Evolutionary conservation across 2,329 filamentous ascomycete genomes (phyloP).

Genomic region (Uncinocarpus reesii): DNA sequence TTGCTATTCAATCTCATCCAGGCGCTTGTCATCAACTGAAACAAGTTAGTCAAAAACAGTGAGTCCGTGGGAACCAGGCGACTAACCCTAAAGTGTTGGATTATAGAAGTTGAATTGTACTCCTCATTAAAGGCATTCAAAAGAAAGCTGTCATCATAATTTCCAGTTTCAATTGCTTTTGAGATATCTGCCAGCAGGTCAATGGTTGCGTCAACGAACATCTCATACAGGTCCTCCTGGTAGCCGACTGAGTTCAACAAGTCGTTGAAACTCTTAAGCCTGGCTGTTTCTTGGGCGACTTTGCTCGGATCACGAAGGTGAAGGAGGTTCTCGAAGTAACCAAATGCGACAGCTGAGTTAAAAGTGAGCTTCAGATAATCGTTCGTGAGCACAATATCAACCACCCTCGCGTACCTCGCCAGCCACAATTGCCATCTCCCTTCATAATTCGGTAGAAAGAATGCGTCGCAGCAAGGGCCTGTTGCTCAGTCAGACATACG

Average conservation of each 20-base stretch:
- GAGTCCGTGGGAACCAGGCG: not conserved
- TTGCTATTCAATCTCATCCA: slow-evolving; percentile 67
- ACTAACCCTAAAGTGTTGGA: slow-evolving; percentile 65
- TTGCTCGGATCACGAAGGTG: slow-evolving; percentile 53
- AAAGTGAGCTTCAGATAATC: slow-evolving; percentile 9
- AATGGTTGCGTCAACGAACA: slow-evolving; percentile 69
- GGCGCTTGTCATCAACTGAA: slow-evolving; percentile 66
- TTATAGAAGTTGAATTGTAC: slow-evolving; percentile 58
- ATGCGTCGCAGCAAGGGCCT: slow-evolving; percentile 75
- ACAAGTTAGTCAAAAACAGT: not conserved
- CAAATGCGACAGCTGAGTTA: slow-evolving; percentile 70
- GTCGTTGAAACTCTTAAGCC: slow-evolving; percentile 61
- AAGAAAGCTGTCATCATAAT: slow-evolving; percentile 50
- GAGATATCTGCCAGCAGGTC: slow-evolving; percentile 56
- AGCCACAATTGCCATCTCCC: slow-evolving; percentile 93
- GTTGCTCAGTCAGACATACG: slow-evolving; percentile 1
- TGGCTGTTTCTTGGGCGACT: slow-evolving; percentile 59
- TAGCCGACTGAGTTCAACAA: slow-evolving; percentile 62
- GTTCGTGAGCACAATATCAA: slow-evolving; percentile 9
- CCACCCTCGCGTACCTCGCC: slow-evolving; percentile 68
- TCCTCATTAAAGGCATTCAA: slow-evolving; percentile 63
- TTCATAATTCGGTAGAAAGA: slow-evolving; percentile 77
- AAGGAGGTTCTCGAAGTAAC: slow-evolving; percentile 80
- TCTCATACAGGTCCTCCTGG: slow-evolving; percentile 60
- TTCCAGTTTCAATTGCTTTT: slow-evolving; percentile 43